Percentiles rank a stretch among this genome's conserved stretches.
Conservation (phyloP, 108 stramenopile genomes). For the Skeletonema grethae region DNA sequence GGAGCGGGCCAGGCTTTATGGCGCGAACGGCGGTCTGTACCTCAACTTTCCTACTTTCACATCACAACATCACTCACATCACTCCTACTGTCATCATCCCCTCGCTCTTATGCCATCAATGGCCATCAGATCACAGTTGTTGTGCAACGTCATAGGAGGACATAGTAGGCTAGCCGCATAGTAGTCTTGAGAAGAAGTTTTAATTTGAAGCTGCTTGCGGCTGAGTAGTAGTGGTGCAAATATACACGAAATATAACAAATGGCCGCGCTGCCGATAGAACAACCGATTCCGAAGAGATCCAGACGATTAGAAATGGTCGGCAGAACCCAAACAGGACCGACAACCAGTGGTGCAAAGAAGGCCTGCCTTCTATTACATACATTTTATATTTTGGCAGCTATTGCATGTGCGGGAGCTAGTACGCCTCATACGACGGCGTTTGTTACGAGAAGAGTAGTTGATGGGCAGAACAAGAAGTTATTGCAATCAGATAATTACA, state of each 20-base stretch:
- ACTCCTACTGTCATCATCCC: not conserved
- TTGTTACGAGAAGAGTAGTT: slow-evolving; percentile 2
- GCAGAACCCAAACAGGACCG: not conserved
- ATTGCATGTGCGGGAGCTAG: not conserved
- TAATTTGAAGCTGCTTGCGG: not conserved
- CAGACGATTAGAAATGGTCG: not conserved
- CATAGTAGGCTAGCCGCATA: not conserved
- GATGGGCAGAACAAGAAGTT: not conserved
- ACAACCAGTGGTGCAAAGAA: not conserved
- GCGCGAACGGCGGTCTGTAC: not conserved
- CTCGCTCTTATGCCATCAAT: not conserved
- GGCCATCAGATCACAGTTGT: not conserved
- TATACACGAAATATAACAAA: not conserved
- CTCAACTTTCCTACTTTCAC: not conserved
- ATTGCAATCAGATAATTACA: slow-evolving; percentile 6
- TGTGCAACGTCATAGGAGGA: not conserved
- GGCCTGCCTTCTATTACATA: slow-evolving; percentile 2
- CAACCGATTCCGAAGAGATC: not conserved
- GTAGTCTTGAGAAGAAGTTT: not conserved
- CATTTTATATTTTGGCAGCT: slow-evolving; percentile 6
- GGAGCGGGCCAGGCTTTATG: too few relatives aligned
- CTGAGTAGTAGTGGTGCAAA: not conserved
- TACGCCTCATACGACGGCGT: not conserved
- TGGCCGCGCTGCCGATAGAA: not conserved
- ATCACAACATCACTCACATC: not conserved